Conservation (phyloP, 306 rosid species). For the Begonia fuchsioides region DNA sequence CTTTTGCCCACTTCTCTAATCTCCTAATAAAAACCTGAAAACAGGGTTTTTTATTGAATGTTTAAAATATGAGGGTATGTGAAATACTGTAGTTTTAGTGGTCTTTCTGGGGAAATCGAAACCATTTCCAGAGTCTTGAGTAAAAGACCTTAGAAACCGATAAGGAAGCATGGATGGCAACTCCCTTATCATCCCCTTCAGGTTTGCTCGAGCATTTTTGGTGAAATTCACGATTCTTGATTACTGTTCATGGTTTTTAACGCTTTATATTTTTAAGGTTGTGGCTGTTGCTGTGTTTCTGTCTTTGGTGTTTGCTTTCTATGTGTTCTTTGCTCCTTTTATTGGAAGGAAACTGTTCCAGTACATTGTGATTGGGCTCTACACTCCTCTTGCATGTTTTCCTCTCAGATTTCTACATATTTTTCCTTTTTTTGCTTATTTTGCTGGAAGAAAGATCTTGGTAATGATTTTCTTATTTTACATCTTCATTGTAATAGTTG, state of each 20-base stretch:
- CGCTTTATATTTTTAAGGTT: slow-evolving; percentile 33
- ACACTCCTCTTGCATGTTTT: slow-evolving; percentile 76
- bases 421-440: slow-evolving; percentile 2
- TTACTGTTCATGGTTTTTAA: neutral
- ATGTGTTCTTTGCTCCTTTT: slow-evolving; percentile 95
- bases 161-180: slow-evolving; percentile 98
- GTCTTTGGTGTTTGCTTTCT: slow-evolving; percentile 93
- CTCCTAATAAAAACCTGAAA: slow-evolving; percentile 2
- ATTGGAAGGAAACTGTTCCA: slow-evolving; percentile 75
- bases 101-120: slow-evolving; percentile 4
- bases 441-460: slow-evolving; percentile 39
- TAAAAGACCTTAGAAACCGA: slow-evolving; percentile 26
- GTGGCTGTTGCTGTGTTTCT: slow-evolving; percentile 95
- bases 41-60: slow-evolving; percentile 14
- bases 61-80: slow-evolving; percentile 17
- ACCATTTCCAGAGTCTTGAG: slow-evolving; percentile 3
- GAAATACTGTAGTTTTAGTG: slow-evolving; percentile 9
- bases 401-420: slow-evolving; percentile 7
- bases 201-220: slow-evolving; percentile 19
- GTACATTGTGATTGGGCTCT: slow-evolving; percentile 71
- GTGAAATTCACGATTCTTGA: neutral
- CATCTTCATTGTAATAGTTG: slow-evolving; percentile 11
- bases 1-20: slow-evolving; percentile 2
- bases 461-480: slow-evolving; percentile 16
- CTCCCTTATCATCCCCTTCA: slow-evolving; percentile 96